phyloP scores from a whole-genome alignment of 1,139 yeast genomes.

The Zygotorulaspora mrakii region DNA sequence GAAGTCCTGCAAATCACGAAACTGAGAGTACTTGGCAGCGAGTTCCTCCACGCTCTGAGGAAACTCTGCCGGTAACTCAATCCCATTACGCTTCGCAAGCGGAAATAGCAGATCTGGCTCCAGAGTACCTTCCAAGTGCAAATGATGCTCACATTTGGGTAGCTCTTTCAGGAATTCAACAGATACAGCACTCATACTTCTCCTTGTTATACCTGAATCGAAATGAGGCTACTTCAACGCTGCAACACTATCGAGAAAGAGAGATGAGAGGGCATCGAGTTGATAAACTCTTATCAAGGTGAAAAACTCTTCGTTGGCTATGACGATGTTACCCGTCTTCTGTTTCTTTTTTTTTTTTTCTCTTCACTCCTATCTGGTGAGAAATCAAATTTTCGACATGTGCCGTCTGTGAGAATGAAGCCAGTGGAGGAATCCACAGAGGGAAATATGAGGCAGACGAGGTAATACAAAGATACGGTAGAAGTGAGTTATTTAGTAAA shows the following conservation, averaged over 20 bases:
- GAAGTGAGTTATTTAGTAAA: background rate
- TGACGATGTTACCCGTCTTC: background rate
- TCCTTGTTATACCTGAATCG: too few relatives aligned
- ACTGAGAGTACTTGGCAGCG: slow-evolving; percentile 53
- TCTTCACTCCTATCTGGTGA: background rate
- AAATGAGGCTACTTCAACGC: too few relatives aligned
- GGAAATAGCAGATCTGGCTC: slow-evolving; percentile 68
- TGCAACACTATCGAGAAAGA: background rate
- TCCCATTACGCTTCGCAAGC: slow-evolving; percentile 57
- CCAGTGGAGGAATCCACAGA: background rate
- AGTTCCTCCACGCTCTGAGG: slow-evolving; percentile 55
- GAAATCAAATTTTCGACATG: slow-evolving; percentile 2
- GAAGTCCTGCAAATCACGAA: slow-evolving; percentile 70
- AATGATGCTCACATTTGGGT: slow-evolving; percentile 82
- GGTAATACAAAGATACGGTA: background rate
- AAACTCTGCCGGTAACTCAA: slow-evolving; percentile 55
- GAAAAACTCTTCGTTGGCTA: background rate
- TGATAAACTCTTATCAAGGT: background rate
- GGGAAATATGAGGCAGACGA: slow-evolving; percentile 2
- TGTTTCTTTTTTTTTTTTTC: too few relatives aligned
- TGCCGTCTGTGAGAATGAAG: slow-evolving; percentile 1
- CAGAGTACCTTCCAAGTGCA: slow-evolving; percentile 76
- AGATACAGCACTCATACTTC: slow-evolving; percentile 17
- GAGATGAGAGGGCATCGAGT: background rate
- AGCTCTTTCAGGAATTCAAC: slow-evolving; percentile 53